phyloP scores from a whole-genome alignment of 805 yeast genomes.

The Spathaspora arborariae region DNA sequence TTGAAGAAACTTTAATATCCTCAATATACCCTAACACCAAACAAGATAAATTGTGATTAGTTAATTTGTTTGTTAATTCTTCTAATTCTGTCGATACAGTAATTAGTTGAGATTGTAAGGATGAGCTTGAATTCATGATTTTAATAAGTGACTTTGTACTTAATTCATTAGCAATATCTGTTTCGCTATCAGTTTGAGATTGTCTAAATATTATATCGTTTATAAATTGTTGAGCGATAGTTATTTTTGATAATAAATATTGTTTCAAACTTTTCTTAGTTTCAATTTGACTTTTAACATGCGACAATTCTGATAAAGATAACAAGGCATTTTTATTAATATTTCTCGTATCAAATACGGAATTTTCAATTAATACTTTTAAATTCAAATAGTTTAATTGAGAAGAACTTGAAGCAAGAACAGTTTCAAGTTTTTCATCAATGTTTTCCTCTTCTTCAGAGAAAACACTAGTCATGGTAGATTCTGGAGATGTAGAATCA shows the following conservation, averaged over 20 bases:
- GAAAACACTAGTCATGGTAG: not conserved
- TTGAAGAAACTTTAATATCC: slow-evolving; percentile 28
- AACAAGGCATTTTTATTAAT: slow-evolving; percentile 31
- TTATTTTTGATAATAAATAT: slow-evolving; percentile 27
- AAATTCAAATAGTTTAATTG: slow-evolving; percentile 35
- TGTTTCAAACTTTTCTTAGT: slow-evolving; percentile 27
- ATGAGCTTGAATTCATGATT: slow-evolving; percentile 28
- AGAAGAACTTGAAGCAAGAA: slow-evolving; percentile 10
- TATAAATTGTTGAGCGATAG: slow-evolving; percentile 33
- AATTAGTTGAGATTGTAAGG: slow-evolving; percentile 28
- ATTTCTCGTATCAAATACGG: slow-evolving; percentile 37
- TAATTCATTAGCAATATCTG: slow-evolving; percentile 12
- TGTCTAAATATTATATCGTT: slow-evolving; percentile 17
- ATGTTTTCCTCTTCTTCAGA: slow-evolving; percentile 3
- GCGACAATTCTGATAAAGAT: slow-evolving; percentile 23
- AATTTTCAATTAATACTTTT: slow-evolving; percentile 42
- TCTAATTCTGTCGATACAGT: slow-evolving; percentile 25
- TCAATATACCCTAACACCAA: slow-evolving; percentile 47
- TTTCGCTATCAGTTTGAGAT: not conserved
- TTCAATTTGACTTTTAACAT: slow-evolving; percentile 24
- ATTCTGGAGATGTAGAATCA: not conserved
- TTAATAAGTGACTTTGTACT: slow-evolving; percentile 27
- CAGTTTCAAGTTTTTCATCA: slow-evolving; percentile 12
- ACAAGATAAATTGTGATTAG: slow-evolving; percentile 42
- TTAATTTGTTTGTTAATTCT: slow-evolving; percentile 21